phyloP scores from a whole-genome alignment of 345 rosid genomes.

The Moricandia moricandioides region DNA sequence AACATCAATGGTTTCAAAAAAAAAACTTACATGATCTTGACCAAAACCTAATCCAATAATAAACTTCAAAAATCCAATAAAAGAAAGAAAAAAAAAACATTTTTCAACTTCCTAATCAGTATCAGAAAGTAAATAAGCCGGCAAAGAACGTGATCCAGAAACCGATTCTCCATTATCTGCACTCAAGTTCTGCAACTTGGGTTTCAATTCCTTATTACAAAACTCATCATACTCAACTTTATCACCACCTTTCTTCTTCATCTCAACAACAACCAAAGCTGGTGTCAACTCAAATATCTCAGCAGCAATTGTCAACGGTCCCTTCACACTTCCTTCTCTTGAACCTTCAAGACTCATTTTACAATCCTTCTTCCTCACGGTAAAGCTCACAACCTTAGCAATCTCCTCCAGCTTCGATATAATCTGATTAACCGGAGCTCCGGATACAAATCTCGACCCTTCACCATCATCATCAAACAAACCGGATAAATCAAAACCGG shows the following conservation, averaged over 20 bases:
- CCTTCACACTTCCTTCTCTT: slow-evolving; percentile 56
- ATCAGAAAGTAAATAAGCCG: slow-evolving; percentile 56
- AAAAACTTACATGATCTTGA: neutral
- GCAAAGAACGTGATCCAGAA: slow-evolving; percentile 17
- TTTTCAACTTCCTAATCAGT: slow-evolving; percentile 38
- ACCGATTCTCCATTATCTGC: slow-evolving; percentile 40
- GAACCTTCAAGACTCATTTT: slow-evolving; percentile 70
- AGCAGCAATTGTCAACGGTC: slow-evolving; percentile 57
- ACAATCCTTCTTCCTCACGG: slow-evolving; percentile 70
- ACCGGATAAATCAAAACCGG: slow-evolving; percentile 65
- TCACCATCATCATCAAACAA: slow-evolving; percentile 69
- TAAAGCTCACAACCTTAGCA: slow-evolving; percentile 59
- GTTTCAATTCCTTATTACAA: slow-evolving; percentile 68
- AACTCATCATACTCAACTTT: slow-evolving; percentile 80
- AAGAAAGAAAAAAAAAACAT: neutral
- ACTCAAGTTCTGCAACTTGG: slow-evolving; percentile 63
- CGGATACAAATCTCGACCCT: slow-evolving; percentile 57
- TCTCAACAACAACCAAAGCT: slow-evolving; percentile 71
- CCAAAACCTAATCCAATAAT: neutral
- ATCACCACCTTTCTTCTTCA: slow-evolving; percentile 91
- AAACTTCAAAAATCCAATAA: neutral
- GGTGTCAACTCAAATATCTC: slow-evolving; percentile 73
- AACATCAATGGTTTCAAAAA: neutral
- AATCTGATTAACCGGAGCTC: slow-evolving; percentile 58
- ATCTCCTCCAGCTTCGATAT: slow-evolving; percentile 72